Evolutionary conservation across 352 stramenopile genomes (phyloP), one percentile per base, ranked within the genome.

Genomic region (Globisporangium recalcitrans): DNA sequence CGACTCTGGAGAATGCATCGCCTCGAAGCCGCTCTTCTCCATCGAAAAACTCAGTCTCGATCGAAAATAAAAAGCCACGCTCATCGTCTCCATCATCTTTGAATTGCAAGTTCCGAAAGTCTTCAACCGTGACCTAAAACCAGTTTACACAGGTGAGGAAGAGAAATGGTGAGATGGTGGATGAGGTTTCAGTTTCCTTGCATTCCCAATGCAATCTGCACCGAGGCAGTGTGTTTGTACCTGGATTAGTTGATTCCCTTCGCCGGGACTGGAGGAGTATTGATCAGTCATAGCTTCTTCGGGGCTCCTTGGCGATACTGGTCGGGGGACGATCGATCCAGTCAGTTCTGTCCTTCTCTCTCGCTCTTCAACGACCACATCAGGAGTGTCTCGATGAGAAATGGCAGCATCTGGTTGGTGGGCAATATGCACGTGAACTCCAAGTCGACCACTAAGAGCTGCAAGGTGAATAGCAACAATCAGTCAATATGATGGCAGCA

Each of bases 271-370:
- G 14, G 26, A n/a, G 7, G 26, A 31, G 2, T 26, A 29, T 14
- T 21, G 44, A 32, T 14, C 27, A 13, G 49, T 48, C 14, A n/a
- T 14, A 3, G 54, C 40, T 38, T 70, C 63, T 4, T 65, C 67
- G 40, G 62, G 58, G 21, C 57, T 70, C 27, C 58, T 70, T n/a
- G 62, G 58, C 1, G 67, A 70, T 47, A 14, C 11, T 60, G 36
- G 36, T 19, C 24, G 36, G 24, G 27, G 6, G 26, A 5, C 5
- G 19, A 58, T 29, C 32, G 52, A 52, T 42, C n/a, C 22, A 24
- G 36, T 16, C 8, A 19, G 14, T 24, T n/a, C 13, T 19, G 4
- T 9, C 7, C 34, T 26, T 47, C 42, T 13, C 6, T 44, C 22
- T 5, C 7, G 24, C 4, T 52, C 9, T 31, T 29, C 24, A 22